Evolutionary conservation across 257 asterid genomes (phyloP), one percentile per base, ranked within the genome.

Genomic region (Leptodermis oblonga): DNA sequence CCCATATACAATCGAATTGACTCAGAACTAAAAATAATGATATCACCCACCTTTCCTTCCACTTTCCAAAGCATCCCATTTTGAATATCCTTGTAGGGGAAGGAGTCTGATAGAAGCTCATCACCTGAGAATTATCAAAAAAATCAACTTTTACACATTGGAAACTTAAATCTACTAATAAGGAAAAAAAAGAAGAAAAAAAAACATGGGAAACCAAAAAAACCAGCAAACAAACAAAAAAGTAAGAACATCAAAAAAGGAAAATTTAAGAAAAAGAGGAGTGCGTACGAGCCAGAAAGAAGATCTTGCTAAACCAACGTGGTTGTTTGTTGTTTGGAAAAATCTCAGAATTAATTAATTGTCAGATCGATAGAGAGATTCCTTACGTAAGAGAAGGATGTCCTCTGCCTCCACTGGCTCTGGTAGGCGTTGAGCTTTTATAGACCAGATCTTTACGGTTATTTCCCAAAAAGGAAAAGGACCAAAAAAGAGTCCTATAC

Each of bases 61-160:
- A 87, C 92, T 79, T 87, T 89, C 92, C 92, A 86, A 46, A 86
- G 28, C 70, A 74, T 60, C 48, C 88, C 92, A 59, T 83, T 84
- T 70, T 82, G 84, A 7, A 78, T 78, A 73, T 86, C 87, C 72
- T 74, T 81, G 58, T 81, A 82, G 0, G 82, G 84, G 64, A 86
- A 88, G 1, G 95, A 88, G 65, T 86, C 90, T 0, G 90, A 86
- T 17, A 84, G 88, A 69, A 88, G 95, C 74, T 88, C 92, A 60
- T 88, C 90, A 6, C 88, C 92, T 86, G 76, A 17, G 73, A 73
- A 17, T 52, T 28, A 37, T 48, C 54, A 48, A 13, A 11, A 48
- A 48, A 14, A 3, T 14, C 53, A 48, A 15, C 20, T 22, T 48
- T 46, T 46, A 2, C 1, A n/a, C n/a, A n/a, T n/a, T n/a, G n/a